A percentile compares a stretch with the other conserved stretches of the same genome.
These are phyloP conservation scores for Saccharomycopsis crataegensis DNA, from an alignment of 1,139 yeast genomes.

Conservation along the genomic window DNA sequence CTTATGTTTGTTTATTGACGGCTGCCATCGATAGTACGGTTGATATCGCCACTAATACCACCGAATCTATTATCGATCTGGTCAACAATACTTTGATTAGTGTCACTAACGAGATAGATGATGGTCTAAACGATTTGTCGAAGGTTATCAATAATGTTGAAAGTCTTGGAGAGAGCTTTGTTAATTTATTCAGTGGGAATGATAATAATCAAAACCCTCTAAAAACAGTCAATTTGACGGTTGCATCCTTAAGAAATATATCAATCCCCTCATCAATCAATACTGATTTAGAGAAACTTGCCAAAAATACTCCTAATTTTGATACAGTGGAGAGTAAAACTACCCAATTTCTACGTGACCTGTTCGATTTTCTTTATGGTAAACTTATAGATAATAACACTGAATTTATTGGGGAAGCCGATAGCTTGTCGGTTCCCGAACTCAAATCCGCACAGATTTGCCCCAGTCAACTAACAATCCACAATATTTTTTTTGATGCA, in stretches of 20 bases:
- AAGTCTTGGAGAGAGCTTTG: constrained; percentile 39
- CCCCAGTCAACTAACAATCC: constrained; percentile 1
- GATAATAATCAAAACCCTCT: constrained; percentile 27
- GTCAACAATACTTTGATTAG: constrained; percentile 55
- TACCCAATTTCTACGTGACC: constrained; percentile 37
- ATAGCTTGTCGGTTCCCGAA: constrained; percentile 7
- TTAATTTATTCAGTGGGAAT: constrained; percentile 47
- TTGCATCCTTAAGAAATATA: constrained; percentile 47
- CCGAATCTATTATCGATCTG: constrained; percentile 49
- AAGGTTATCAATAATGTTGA: constrained; percentile 44
- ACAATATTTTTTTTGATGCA: constrained; percentile 30
- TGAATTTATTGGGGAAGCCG: neutral
- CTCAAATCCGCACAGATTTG: constrained; percentile 7
- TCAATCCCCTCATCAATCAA: constrained; percentile 58
- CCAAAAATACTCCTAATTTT: constrained; percentile 49
- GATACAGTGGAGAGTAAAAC: constrained; percentile 47
- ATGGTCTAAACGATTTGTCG: constrained; percentile 51
- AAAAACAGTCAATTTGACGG: constrained; percentile 49
- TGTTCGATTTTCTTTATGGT: constrained; percentile 47
- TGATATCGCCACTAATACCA: constrained; percentile 65
- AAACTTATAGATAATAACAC: constrained; percentile 3
- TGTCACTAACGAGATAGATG: constrained; percentile 52
- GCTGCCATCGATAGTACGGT: constrained; percentile 69
- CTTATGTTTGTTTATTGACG: constrained; percentile 74
- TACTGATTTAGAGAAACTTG: constrained; percentile 40